These are phyloP conservation scores for Lepiota subincarnata DNA, from an alignment of 768 basidiomycete genomes.

Conservation along the genomic window DNA sequence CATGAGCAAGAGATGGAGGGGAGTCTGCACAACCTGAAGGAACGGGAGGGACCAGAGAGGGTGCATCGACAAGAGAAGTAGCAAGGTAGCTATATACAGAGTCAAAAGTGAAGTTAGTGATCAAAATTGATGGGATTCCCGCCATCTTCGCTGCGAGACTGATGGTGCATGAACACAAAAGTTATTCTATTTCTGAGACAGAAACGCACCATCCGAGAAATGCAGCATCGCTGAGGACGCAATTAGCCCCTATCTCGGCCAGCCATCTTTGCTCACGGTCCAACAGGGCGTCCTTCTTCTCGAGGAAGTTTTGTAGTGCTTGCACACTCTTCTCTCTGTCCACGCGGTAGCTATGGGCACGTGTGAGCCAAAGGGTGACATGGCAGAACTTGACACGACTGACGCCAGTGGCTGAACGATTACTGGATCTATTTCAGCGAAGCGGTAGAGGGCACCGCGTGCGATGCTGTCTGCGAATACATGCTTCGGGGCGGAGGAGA, in stretches of 20 bases:
- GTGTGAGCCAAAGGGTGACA: slow-evolving; percentile 7
- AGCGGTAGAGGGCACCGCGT: slow-evolving; percentile 61
- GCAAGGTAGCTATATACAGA: slow-evolving; percentile 77
- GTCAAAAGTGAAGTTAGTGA: slow-evolving; percentile 85
- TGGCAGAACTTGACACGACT: slow-evolving; percentile 20
- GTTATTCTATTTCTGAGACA: not conserved
- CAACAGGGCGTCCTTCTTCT: slow-evolving; percentile 49
- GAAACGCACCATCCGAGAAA: slow-evolving; percentile 67
- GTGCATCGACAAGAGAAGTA: slow-evolving; percentile 45
- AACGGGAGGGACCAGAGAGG: slow-evolving; percentile 16
- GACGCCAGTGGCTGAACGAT: slow-evolving; percentile 80
- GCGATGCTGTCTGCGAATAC: slow-evolving; percentile 65
- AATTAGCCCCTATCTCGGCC: slow-evolving; percentile 41
- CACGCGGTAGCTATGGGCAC: slow-evolving; percentile 53
- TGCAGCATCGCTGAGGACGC: slow-evolving; percentile 73
- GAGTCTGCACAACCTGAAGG: slow-evolving; percentile 4
- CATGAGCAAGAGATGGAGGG: slow-evolving; percentile 10
- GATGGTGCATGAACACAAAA: slow-evolving; percentile 1
- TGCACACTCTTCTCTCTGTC: slow-evolving; percentile 68
- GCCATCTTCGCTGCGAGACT: slow-evolving; percentile 65
- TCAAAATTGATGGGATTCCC: slow-evolving; percentile 63
- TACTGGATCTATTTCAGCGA: slow-evolving; percentile 73
- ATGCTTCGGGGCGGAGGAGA: slow-evolving; percentile 70
- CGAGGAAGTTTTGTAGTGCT: slow-evolving; percentile 55
- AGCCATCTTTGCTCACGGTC: slow-evolving; percentile 59